Evolutionary conservation across 352 stramenopile species (phyloP), one percentile per base, ranked within the genome.

Genomic region (Elongisporangium senticosum): DNA sequence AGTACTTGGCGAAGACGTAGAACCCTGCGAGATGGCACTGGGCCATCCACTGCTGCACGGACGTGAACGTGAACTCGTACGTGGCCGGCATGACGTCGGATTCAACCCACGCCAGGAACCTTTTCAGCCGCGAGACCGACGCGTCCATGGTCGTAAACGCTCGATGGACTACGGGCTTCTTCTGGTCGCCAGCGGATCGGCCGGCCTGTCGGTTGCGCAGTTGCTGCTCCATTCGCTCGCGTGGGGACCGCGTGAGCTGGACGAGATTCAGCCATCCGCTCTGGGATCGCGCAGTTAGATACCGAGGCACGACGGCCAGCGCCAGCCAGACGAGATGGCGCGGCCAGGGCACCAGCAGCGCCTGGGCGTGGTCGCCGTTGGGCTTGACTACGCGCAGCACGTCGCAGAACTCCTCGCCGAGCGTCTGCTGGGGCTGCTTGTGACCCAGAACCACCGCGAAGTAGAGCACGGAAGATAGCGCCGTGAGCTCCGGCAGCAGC

Each of bases 361-460:
- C 28, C 0, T 53, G 33, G 0, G 19, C 52, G 0, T 22, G 20
- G 52, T 33, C 52, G 11, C 43, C 39, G 14, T 63, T 40, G 1
- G 49, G 39, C 17, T 64, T 75, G 4, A 69, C 72, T 21, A 93
- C 77, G 33, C 84, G 84, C 50, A 93, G 75, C 13, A 94, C 72
- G 53, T 94, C 85, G 49, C 86, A 94, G 60, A 89, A 96, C 53
- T 96, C 86, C 59, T 96, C 86, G 8, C 86, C 86, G n/a, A 96
- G 72, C 39, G 84, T 93, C 57, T 96, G 86, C 56, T 85, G 72
- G 37, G 84, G 79, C 51, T 77, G 77, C 53, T 71, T 71, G 50
- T 63, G 54, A 5, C 79, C 74, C 15, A 94, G 69, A 51, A 72
- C 77, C 24, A 90, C 65, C 60, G 75, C 49, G 53, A 83, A 78